Base-by-base conservation (phyloP, 2,329 filamentous ascomycete genomes). In the Xylariaceae sp. region DNA sequence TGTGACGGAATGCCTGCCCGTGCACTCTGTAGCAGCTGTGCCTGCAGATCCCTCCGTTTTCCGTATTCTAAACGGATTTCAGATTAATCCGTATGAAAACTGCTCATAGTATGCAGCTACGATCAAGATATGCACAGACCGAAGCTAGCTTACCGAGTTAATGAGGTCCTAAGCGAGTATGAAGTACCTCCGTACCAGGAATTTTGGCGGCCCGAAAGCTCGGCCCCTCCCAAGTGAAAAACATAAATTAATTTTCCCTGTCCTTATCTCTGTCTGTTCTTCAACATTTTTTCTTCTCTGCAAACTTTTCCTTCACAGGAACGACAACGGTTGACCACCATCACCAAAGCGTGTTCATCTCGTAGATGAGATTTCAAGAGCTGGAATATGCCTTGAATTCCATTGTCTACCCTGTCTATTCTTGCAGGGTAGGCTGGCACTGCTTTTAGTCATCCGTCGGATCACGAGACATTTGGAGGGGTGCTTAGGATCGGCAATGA, bases 401-500 rank as follows among this genome's bases (percentile, higher is more conserved):
- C 5, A 13, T 18, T 4, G 6, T 50, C 9, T 50, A 30, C 9
- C n/a, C 9, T 50, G 30, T 17, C 48, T 50, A 18, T 6, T 9
- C 30, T 49, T 15, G n/a, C 6, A 49, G 4, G 11, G 34, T 34
- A 51, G 34, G 17, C 17, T n/a, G 48, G 53, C 52, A 42, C 48
- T 42, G 37, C 37, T 42, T 42, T 42, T 42, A 42, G 37, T 42
- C 37, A 42, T 42, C 37, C 37, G 37, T 42, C 37, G 37, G 11
- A 42, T 42, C 37, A 42, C 11, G 37, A 5, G 37, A 42, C 23
- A 30, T 30, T 30, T 30, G 23, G 11, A 13, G 37, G 35, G 44
- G 34, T 63, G 63, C 62, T 65, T 66, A 66, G 59, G 60, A 42
- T 54, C 64, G 68, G 68, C 67, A 69, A 69, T 69, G 66, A 59